Percentiles rank a stretch among this genome's conserved stretches.
Conservation (phyloP, 106 monocot genomes). For the Triglochin maritima region DNA sequence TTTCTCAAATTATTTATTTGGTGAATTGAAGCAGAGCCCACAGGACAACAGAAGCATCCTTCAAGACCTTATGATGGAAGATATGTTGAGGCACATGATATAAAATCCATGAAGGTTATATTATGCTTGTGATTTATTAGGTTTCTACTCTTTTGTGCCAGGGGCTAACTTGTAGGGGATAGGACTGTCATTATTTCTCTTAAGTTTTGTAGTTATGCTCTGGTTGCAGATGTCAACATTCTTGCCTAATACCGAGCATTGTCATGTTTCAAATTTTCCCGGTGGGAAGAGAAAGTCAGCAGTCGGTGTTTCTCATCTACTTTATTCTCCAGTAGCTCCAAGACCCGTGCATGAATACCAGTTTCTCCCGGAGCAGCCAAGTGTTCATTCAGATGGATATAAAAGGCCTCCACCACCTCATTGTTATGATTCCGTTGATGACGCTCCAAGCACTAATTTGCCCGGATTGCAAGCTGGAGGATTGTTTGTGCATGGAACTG, state of each 20-base stretch:
- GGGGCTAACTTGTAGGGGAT: neutral
- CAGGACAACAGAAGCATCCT: slow-evolving; percentile 43
- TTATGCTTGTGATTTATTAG: neutral
- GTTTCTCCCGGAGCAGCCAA: slow-evolving; percentile 96
- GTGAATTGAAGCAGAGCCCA: slow-evolving; percentile 15
- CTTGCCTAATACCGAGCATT: slow-evolving; percentile 52
- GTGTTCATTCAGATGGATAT: slow-evolving; percentile 45
- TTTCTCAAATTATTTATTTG: slow-evolving; percentile 3
- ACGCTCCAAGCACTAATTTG: slow-evolving; percentile 14
- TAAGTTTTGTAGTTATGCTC: slow-evolving; percentile 5
- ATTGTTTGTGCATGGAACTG: slow-evolving; percentile 44
- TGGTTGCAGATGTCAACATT: slow-evolving; percentile 46
- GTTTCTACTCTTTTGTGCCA: neutral
- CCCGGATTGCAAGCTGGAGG: slow-evolving; percentile 36
- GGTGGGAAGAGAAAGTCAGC: slow-evolving; percentile 46
- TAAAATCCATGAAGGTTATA: slow-evolving; percentile 50
- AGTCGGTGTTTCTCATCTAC: slow-evolving; percentile 26
- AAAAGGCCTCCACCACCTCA: slow-evolving; percentile 58
- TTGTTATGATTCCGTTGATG: slow-evolving; percentile 50
- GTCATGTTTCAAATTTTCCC: slow-evolving; percentile 40
- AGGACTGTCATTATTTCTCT: neutral
- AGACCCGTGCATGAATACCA: slow-evolving; percentile 88
- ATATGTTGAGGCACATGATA: slow-evolving; percentile 39
- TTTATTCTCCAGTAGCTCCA: slow-evolving; percentile 46
- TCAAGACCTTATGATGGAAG: slow-evolving; percentile 40